phyloP scores from a whole-genome alignment of 1,284 basidiomycete species.

The Trichosporon sp. region DNA sequence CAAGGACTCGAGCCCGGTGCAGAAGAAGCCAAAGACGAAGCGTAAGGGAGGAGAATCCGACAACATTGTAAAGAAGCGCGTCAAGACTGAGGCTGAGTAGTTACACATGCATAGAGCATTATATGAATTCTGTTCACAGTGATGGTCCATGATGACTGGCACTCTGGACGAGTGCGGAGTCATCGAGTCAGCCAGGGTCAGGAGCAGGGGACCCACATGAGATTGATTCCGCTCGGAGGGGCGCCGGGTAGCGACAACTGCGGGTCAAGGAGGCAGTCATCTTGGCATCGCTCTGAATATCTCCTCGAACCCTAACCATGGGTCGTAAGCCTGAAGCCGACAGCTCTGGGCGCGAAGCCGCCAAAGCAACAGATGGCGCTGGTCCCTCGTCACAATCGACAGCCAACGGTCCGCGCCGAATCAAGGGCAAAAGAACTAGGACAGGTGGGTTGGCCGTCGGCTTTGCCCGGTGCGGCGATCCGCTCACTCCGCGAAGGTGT shows the following conservation, averaged over 20 bases:
- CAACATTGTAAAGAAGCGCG: constrained; percentile 43
- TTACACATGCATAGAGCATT: constrained; percentile 13
- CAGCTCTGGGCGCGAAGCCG: not conserved
- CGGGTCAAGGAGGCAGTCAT: not conserved
- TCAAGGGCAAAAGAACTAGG: constrained; percentile 32
- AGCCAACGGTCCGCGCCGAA: constrained; percentile 19
- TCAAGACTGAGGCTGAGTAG: constrained; percentile 34
- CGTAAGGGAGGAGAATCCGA: constrained; percentile 41
- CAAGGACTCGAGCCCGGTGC: constrained; percentile 37
- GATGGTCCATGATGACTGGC: not conserved
- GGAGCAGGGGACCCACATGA: not conserved
- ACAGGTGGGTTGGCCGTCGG: constrained; percentile 25
- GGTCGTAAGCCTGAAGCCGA: constrained; percentile 6
- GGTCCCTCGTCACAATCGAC: not conserved
- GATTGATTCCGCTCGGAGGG: not conserved
- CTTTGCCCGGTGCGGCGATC: not conserved
- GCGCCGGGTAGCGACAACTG: constrained; percentile 6
- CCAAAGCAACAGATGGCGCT: constrained; percentile 5
- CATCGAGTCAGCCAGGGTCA: not conserved
- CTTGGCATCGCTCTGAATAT: constrained; percentile 18
- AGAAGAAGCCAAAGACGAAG: constrained; percentile 35
- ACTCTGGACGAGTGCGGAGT: not conserved
- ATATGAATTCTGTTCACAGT: not conserved
- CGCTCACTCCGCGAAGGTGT: not conserved
- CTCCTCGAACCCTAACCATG: not conserved